A percentile compares a stretch with the other conserved stretches of the same genome.
Conservation (phyloP, 306 rosid genomes). For the Prosopis cineraria region DNA sequence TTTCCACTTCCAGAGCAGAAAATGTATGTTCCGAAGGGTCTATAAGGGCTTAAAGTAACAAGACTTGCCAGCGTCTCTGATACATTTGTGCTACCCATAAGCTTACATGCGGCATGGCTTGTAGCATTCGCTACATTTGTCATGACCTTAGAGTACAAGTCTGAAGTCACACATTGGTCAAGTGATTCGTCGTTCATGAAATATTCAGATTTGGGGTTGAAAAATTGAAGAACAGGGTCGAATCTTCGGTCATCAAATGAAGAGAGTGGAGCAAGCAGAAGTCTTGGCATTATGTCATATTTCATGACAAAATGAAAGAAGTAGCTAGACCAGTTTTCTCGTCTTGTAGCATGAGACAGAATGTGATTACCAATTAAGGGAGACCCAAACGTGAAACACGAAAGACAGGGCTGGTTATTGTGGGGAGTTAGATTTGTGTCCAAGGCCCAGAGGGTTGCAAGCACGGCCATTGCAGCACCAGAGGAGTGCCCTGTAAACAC, state of each 20-base stretch:
- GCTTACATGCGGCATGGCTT: constrained; percentile 65
- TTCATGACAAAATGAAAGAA: constrained; percentile 66
- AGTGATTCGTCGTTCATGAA: not conserved
- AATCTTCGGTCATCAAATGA: constrained; percentile 39
- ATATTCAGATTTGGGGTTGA: constrained; percentile 28
- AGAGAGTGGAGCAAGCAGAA: constrained; percentile 65
- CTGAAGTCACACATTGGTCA: not conserved
- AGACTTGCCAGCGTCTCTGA: constrained; percentile 54
- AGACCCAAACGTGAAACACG: constrained; percentile 80
- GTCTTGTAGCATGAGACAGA: constrained; percentile 71
- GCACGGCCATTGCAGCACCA: constrained; percentile 71
- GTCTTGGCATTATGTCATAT: constrained; percentile 69
- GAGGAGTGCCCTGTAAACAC: constrained; percentile 74
- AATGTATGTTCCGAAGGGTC: constrained; percentile 76
- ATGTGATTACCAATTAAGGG: constrained; percentile 73
- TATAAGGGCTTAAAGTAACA: constrained; percentile 69
- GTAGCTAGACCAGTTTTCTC: constrained; percentile 69
- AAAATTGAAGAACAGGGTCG: constrained; percentile 34
- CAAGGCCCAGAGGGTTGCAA: constrained; percentile 69
- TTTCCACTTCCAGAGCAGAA: constrained; percentile 58
- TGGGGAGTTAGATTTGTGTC: constrained; percentile 38
- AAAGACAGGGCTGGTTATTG: constrained; percentile 7
- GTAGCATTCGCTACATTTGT: constrained; percentile 50
- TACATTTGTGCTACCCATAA: constrained; percentile 72
- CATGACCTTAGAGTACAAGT: constrained; percentile 54